Evolutionary conservation across 768 basidiomycete genomes (phyloP).

Genomic region (Infundibulicybe gibba): DNA sequence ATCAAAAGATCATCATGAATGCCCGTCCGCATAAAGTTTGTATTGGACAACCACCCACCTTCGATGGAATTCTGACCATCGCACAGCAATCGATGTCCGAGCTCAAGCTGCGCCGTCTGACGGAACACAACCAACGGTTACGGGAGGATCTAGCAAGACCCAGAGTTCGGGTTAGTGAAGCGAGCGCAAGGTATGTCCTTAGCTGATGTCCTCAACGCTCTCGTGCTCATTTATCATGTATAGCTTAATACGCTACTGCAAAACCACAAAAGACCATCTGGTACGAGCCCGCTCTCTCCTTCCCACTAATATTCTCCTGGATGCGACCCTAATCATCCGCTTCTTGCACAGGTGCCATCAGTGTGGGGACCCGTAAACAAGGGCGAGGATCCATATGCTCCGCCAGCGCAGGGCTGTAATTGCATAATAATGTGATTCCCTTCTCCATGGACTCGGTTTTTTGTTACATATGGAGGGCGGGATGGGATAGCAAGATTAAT

Average conservation of each 20-base stretch:
- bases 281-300: conserved; percentile 40
- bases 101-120: conserved; percentile 90
- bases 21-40: conserved; percentile 68
- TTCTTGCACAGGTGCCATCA: conserved; percentile 66
- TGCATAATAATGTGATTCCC: conserved; percentile 64
- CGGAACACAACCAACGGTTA: conserved; percentile 90
- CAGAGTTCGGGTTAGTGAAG: conserved; percentile 90
- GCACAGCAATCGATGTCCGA: conserved; percentile 90
- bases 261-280: conserved; percentile 86
- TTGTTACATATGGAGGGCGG: neutral
- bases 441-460: neutral
- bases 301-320: conserved; percentile 5
- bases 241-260: conserved; percentile 92
- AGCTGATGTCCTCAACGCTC: neutral
- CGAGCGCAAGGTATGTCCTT: conserved; percentile 70
- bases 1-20: conserved; percentile 47
- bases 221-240: conserved; percentile 2
- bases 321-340: conserved; percentile 4
- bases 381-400: conserved; percentile 90
- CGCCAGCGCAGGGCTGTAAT: conserved; percentile 70
- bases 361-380: conserved; percentile 93
- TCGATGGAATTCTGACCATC: conserved; percentile 3
- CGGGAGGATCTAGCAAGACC: conserved; percentile 87
- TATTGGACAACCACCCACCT: conserved; percentile 7
- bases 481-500: neutral